Evolutionary conservation across 2,329 filamentous ascomycete species (phyloP), one percentile per base, ranked within the genome.

Genomic region (Fusarium coffeatum): DNA sequence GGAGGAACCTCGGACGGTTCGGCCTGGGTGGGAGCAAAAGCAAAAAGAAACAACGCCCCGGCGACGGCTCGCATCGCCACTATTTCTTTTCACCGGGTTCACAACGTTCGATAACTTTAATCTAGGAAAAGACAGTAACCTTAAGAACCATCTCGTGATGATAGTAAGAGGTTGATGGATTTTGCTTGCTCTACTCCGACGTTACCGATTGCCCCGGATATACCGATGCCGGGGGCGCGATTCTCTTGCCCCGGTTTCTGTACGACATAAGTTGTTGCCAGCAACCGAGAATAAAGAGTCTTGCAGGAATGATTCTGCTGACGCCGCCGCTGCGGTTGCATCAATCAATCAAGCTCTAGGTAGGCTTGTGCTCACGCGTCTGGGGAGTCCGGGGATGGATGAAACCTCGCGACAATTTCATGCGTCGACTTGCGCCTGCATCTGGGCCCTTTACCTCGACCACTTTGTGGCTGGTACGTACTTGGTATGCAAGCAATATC

Each of bases 121-220:
- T 47, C 25, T 5, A 12, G 9, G 16, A 47, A 28, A 20, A 20
- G 25, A 28, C 25, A 15, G 25, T 47, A 37, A 37, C 25, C n/a
- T 28, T 5, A 46, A 46, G 22, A 46, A 46, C 16, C 23, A 46
- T 46, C 10, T 27, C 16, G 16, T n/a, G 43, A 27, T 25, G 23
- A 18, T 13, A 8, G 43, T 18, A n/a, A 23, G 41, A 54, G 46
- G n/a, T 47, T 34, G 18, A 46, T 50, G 18, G 28, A 43, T 40
- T 18, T 34, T 51, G 23, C 18, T 51, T 40, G 13, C 34, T 40
- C 47, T 32, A 47, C 34, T 58, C 66, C 66, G 61, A 69, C 45
- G 34, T 63, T 69, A 55, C 66, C 66, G 66, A 69, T 47, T 47
- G 37, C 45, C 48, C 66, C 56, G 66, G 66, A 37, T 58, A 63